A percentile compares a stretch with the other conserved stretches of the same genome.
These are phyloP conservation scores for Raffaelea arxii DNA, from an alignment of 2,329 filamentous ascomycete species.

Conservation along the genomic window DNA sequence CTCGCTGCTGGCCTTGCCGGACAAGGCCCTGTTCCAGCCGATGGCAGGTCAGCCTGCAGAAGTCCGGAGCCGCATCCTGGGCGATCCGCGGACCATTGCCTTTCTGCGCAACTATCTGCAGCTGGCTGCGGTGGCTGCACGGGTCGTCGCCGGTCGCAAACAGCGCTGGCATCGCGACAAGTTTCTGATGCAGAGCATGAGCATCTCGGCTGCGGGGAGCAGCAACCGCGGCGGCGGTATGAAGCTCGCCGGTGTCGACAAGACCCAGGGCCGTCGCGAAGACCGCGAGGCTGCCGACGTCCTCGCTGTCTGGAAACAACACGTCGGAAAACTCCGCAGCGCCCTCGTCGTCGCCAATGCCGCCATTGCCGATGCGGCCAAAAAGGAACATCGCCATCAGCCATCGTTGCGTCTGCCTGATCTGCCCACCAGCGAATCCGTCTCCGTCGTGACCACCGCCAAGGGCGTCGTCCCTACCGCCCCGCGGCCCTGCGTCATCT, in stretches of 20 bases:
- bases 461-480: constrained; percentile 69
- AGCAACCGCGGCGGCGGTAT: constrained; percentile 70
- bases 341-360: constrained; percentile 58
- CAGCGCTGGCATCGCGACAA: constrained; percentile 86
- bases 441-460: constrained; percentile 56
- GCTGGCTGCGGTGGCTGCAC: constrained; percentile 59
- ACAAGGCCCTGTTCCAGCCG: constrained; percentile 54
- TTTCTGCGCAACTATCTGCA: constrained; percentile 58
- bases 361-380: constrained; percentile 20
- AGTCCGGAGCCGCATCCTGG: constrained; percentile 53
- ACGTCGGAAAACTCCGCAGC: constrained; percentile 65
- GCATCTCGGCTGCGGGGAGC: constrained; percentile 58
- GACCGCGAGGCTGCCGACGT: constrained; percentile 77
- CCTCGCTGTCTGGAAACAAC: constrained; percentile 62
- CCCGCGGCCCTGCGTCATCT: constrained; percentile 69
- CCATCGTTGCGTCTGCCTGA: constrained; percentile 52
- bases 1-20: constrained; percentile 56
- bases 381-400: constrained; percentile 6
- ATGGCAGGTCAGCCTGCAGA: constrained; percentile 48
- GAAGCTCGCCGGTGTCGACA: constrained; percentile 84
- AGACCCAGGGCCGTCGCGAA: constrained; percentile 70
- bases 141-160: constrained; percentile 75
- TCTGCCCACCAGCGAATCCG: constrained; percentile 51
- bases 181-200: constrained; percentile 77
- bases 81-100: constrained; percentile 48